Conservation (phyloP, 352 stramenopile genomes). For the Phytophthora sojae region DNA sequence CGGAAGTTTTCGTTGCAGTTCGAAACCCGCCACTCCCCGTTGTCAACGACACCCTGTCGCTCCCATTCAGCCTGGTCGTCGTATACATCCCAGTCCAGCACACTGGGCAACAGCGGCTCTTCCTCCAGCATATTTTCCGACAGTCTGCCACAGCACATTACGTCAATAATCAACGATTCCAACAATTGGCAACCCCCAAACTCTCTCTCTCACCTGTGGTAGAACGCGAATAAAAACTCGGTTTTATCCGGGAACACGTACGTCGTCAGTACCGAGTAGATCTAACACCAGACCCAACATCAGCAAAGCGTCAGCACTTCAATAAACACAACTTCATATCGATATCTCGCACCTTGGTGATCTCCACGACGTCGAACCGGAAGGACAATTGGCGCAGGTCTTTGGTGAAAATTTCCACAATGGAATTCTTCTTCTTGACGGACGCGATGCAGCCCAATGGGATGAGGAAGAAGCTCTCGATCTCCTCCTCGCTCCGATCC, state of each 20-base stretch:
- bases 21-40: constrained; percentile 69
- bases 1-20: constrained; percentile 75
- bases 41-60: constrained; percentile 77
- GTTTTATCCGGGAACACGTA: constrained; percentile 89
- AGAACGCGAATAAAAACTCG: constrained; percentile 88
- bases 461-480: constrained; percentile 81
- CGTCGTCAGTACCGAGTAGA: constrained; percentile 78
- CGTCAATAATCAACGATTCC: not conserved
- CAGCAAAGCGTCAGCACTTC: not conserved
- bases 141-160: constrained; percentile 37
- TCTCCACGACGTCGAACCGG: constrained; percentile 77
- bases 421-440: constrained; percentile 83
- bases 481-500: constrained; percentile 64
- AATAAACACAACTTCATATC: no score
- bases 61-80: constrained; percentile 71
- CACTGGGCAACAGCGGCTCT: constrained; percentile 58
- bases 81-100: constrained; percentile 78
- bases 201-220: constrained; percentile 50
- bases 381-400: constrained; percentile 81
- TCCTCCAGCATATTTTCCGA: constrained; percentile 55
- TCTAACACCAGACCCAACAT: constrained; percentile 32
- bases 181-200: not conserved
- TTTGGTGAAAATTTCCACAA: constrained; percentile 83
- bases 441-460: constrained; percentile 75
- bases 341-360: constrained; percentile 46